These are phyloP conservation scores for Penicillium herquei DNA, from an alignment of 495 filamentous ascomycete species.

Conservation along the genomic window DNA sequence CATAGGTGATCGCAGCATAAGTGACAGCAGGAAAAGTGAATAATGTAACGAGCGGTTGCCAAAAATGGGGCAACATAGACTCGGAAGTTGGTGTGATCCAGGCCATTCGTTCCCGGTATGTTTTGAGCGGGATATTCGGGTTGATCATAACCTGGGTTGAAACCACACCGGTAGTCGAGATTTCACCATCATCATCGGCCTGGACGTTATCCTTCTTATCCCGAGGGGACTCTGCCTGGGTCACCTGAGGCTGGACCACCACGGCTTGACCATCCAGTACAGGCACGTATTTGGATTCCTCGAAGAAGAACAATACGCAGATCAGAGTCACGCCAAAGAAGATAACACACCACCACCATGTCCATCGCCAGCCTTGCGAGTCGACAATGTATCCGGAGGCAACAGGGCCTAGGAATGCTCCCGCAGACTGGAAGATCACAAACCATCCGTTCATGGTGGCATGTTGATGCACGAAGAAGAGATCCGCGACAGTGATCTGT, in stretches of 20 bases:
- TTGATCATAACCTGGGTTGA: slow-evolving; percentile 2
- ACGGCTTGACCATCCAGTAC: slow-evolving; percentile 9
- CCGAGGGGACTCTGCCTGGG: neutral
- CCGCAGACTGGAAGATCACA: slow-evolving; percentile 30
- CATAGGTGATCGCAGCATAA: slow-evolving; percentile 37
- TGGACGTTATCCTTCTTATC: neutral
- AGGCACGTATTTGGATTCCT: slow-evolving; percentile 41
- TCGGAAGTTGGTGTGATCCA: slow-evolving; percentile 24
- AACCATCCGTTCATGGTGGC: slow-evolving; percentile 41
- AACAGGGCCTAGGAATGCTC: slow-evolving; percentile 39
- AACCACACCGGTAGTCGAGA: neutral
- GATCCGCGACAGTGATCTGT: slow-evolving; percentile 46
- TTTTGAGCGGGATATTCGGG: slow-evolving; percentile 14
- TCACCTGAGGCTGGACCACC: neutral
- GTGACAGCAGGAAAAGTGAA: slow-evolving; percentile 33
- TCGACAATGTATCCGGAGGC: slow-evolving; percentile 44
- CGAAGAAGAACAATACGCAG: slow-evolving; percentile 38
- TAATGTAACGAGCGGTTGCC: slow-evolving; percentile 21
- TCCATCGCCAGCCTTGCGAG: slow-evolving; percentile 50
- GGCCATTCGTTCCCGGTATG: slow-evolving; percentile 27
- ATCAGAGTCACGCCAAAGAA: slow-evolving; percentile 40
- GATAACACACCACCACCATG: slow-evolving; percentile 52
- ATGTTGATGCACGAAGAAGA: slow-evolving; percentile 51
- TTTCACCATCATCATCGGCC: neutral
- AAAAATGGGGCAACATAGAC: slow-evolving; percentile 24